phyloP scores from a whole-genome alignment of 202 grass and related monocot genomes.

The Tripidium arundinaceum region DNA sequence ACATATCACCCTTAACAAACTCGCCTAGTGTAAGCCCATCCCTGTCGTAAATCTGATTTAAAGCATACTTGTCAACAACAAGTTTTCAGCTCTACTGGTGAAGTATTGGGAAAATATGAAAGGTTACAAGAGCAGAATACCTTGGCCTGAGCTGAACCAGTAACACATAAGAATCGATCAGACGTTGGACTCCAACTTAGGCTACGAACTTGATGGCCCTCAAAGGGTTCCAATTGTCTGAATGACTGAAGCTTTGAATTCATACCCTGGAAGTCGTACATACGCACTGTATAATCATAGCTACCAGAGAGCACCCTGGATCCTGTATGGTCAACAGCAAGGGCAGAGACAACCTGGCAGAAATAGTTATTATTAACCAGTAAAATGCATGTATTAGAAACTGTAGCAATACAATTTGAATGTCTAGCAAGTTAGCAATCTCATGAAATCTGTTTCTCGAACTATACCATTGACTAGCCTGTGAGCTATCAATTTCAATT shows the following conservation, averaged over 20 bases:
- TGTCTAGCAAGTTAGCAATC: neutral
- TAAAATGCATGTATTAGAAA: neutral
- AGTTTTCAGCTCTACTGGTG: neutral
- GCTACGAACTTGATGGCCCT: constrained; percentile 96
- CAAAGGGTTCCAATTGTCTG: constrained; percentile 89
- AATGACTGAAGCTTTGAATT: constrained; percentile 97
- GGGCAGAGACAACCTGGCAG: constrained; percentile 76
- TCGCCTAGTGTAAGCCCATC: constrained; percentile 89
- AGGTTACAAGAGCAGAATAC: constrained; percentile 44
- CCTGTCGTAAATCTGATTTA: constrained; percentile 81
- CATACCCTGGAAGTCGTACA: constrained; percentile 99
- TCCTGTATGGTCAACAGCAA: constrained; percentile 96
- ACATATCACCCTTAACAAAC: constrained; percentile 97
- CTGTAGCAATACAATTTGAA: neutral
- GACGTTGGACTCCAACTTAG: constrained; percentile 97
- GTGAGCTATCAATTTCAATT: neutral
- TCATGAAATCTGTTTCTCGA: neutral
- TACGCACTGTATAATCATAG: constrained; percentile 91
- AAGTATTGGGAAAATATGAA: constrained; percentile 11
- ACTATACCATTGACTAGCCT: neutral
- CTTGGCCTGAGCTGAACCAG: constrained; percentile 96
- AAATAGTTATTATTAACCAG: constrained; percentile 30
- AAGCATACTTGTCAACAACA: constrained; percentile 24
- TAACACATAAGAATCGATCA: constrained; percentile 84
- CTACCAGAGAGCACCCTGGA: constrained; percentile 89